Conservation (phyloP, 176 grass and related monocot genomes). For the Rhynchospora tenuis region DNA sequence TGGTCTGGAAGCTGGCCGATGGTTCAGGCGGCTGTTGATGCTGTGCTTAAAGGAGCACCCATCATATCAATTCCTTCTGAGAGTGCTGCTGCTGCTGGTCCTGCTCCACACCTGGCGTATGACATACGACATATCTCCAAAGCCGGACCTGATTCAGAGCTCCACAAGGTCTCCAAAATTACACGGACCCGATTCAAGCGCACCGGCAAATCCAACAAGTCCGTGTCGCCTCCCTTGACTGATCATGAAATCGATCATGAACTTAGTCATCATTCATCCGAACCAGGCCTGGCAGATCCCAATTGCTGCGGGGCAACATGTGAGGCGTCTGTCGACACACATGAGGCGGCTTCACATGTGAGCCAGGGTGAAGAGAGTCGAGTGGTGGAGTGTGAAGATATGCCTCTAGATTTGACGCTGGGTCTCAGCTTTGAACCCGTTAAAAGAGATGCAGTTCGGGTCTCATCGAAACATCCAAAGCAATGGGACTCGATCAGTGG, state of each 20-base stretch:
- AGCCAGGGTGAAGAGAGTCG: not conserved
- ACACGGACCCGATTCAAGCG: constrained; percentile 19
- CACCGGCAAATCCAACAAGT: not conserved
- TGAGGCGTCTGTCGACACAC: constrained; percentile 3
- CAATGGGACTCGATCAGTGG: not conserved
- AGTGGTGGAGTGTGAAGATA: not conserved
- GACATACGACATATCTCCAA: constrained; percentile 46
- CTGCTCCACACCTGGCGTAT: constrained; percentile 21
- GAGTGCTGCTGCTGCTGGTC: not conserved
- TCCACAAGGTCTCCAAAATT: constrained; percentile 19
- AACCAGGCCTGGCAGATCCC: not conserved
- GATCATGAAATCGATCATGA: not conserved
- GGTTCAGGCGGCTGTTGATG: constrained; percentile 50
- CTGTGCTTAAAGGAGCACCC: constrained; percentile 37
- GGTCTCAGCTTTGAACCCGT: not conserved
- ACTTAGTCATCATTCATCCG: not conserved
- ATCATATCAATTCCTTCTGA: constrained; percentile 25
- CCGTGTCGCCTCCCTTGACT: not conserved
- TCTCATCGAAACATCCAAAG: not conserved
- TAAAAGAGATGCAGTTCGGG: not conserved
- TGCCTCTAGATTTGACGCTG: not conserved
- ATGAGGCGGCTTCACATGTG: not conserved
- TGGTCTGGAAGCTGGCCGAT: constrained; percentile 50
- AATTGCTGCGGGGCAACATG: not conserved
- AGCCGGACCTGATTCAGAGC: not conserved